These are phyloP conservation scores for Scedosporium dehoogii DNA, from an alignment of 2,329 filamentous ascomycete species.

Conservation along the genomic window DNA sequence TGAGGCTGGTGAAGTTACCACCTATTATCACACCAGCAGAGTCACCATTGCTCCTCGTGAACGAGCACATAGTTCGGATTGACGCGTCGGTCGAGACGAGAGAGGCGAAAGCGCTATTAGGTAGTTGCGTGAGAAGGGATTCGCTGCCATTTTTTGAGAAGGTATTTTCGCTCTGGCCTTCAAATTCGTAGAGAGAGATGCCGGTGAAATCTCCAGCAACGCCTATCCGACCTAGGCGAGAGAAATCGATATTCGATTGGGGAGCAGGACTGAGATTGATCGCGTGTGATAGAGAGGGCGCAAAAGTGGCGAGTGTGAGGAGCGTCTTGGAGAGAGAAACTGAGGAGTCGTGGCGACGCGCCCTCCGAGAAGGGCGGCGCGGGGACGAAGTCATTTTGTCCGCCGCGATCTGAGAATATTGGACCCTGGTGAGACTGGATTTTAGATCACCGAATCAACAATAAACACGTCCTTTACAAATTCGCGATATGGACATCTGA, in stretches of 20 bases:
- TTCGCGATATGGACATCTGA: too few species aligned
- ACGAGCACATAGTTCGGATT: slow-evolving; percentile 81
- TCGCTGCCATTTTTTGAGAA: slow-evolving; percentile 68
- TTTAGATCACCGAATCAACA: too few species aligned
- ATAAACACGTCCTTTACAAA: too few species aligned
- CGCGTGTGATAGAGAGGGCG: slow-evolving; percentile 33
- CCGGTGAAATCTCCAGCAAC: slow-evolving; percentile 84
- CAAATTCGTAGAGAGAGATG: slow-evolving; percentile 80
- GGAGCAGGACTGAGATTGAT: slow-evolving; percentile 53
- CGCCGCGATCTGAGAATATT: not conserved
- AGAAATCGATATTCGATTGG: slow-evolving; percentile 66
- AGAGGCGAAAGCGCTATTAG: slow-evolving; percentile 72
- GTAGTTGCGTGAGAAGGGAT: slow-evolving; percentile 69
- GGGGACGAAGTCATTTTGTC: slow-evolving; percentile 8
- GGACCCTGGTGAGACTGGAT: too few species aligned
- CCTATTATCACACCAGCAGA: slow-evolving; percentile 72
- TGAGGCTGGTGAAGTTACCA: slow-evolving; percentile 91
- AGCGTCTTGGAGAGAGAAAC: slow-evolving; percentile 15
- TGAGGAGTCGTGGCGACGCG: slow-evolving; percentile 8
- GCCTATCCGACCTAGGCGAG: slow-evolving; percentile 69
- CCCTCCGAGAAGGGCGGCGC: slow-evolving; percentile 12
- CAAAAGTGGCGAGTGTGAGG: slow-evolving; percentile 29
- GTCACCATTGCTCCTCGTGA: slow-evolving; percentile 55
- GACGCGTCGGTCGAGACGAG: slow-evolving; percentile 71
- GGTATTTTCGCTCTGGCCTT: slow-evolving; percentile 63